Conservation (phyloP, 192 early-diverging fungal genomes). For the Backusella westeae region DNA sequence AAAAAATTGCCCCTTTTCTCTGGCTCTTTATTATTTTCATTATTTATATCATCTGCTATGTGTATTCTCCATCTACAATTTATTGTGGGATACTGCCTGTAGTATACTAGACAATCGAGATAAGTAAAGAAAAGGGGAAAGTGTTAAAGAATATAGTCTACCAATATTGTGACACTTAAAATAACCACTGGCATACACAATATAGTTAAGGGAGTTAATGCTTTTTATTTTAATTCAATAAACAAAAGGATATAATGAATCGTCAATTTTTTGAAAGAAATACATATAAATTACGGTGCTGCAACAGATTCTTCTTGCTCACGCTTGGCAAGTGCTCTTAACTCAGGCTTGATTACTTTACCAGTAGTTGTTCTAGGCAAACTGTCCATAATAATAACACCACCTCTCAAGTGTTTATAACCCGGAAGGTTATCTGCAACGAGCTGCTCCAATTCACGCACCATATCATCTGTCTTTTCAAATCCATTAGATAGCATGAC, state of each 20-base stretch:
- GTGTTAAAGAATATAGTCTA: not conserved
- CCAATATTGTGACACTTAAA: not conserved
- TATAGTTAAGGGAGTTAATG: not conserved
- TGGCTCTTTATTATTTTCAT: not conserved
- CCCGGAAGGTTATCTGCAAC: constrained; percentile 55
- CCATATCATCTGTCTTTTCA: constrained; percentile 29
- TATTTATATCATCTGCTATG: not conserved
- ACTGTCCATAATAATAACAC: constrained; percentile 65
- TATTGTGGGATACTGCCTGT: not conserved
- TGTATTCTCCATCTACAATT: not conserved
- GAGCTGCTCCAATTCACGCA: constrained; percentile 49
- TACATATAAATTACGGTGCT: not conserved
- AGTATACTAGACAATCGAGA: not conserved
- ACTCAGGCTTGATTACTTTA: constrained; percentile 72
- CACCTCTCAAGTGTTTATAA: constrained; percentile 80
- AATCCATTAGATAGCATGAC: constrained; percentile 55
- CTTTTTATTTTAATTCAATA: not conserved
- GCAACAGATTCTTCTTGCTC: not conserved
- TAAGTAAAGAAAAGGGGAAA: not conserved
- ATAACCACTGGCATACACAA: not conserved
- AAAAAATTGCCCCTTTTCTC: not conserved
- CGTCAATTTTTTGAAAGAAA: not conserved
- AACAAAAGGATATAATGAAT: not conserved
- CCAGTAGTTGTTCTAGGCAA: constrained; percentile 79
- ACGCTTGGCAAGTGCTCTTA: constrained; percentile 36